phyloP scores from a whole-genome alignment of 2,329 filamentous ascomycete genomes.

The Fusarium zealandicum region DNA sequence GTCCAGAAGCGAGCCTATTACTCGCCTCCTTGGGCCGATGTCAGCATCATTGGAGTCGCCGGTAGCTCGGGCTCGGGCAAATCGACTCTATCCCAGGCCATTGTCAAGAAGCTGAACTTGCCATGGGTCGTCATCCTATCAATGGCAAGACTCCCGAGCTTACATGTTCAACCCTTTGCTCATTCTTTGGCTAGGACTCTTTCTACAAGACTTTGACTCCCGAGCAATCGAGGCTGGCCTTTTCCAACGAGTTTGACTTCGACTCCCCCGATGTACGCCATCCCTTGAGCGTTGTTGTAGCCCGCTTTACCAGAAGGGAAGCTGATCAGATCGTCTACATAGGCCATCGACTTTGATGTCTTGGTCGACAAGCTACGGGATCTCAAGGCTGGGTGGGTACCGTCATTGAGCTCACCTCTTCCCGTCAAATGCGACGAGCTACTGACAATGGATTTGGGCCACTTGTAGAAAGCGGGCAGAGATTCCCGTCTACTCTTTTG shows the following conservation, averaged over 20 bases:
- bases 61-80: constrained; percentile 95
- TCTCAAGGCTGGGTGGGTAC: constrained; percentile 84
- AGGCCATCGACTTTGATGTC: constrained; percentile 92
- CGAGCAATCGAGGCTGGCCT: constrained; percentile 81
- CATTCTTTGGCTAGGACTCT: constrained; percentile 73
- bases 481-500: constrained; percentile 94
- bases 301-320: neutral
- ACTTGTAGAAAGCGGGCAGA: constrained; percentile 77
- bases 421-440: neutral
- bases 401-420: neutral
- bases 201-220: constrained; percentile 91
- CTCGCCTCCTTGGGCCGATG: constrained; percentile 92
- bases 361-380: constrained; percentile 81
- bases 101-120: constrained; percentile 86
- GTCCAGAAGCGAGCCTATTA: constrained; percentile 74
- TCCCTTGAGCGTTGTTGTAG: neutral
- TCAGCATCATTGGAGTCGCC: constrained; percentile 95
- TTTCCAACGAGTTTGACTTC: constrained; percentile 93
- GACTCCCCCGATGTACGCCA: constrained; percentile 77
- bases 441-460: constrained; percentile 22
- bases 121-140: constrained; percentile 98
- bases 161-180: constrained; percentile 22
- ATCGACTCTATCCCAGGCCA: constrained; percentile 90
- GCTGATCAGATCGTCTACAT: constrained; percentile 4
- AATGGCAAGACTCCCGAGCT: constrained; percentile 68